Evolutionary conservation across 257 asterid genomes (phyloP).

Genomic region (Solanum peruvianum): DNA sequence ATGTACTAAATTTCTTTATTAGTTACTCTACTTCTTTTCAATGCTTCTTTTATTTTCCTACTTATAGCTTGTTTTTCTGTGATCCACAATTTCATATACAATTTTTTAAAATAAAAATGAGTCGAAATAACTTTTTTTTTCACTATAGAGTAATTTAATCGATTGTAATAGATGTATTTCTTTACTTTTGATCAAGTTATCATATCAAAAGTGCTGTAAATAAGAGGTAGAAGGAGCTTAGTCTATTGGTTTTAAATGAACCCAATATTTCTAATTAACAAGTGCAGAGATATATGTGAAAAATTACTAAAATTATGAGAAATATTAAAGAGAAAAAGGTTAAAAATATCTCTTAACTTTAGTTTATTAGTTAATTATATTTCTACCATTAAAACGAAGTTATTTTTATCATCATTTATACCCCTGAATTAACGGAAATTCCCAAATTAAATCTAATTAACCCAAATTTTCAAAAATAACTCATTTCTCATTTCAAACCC

Average conservation of each 20-base stretch:
- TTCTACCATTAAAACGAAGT: no score
- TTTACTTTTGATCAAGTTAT: no score
- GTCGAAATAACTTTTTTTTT: neutral
- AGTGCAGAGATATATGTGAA: neutral
- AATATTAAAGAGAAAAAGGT: neutral
- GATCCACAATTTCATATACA: neutral
- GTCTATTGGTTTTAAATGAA: neutral
- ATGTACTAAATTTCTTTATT: neutral
- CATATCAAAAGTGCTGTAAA: no score
- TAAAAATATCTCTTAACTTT: fast-evolving
- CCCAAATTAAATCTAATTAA: no score
- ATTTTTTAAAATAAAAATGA: neutral
- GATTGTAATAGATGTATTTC: neutral
- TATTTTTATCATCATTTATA: no score
- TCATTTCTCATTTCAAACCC: no score
- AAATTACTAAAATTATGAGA: neutral
- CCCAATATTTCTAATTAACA: neutral
- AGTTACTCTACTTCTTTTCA: neutral
- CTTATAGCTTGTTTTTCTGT: neutral
- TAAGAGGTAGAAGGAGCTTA: neutral
- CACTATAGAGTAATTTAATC: neutral
- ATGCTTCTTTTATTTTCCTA: neutral
- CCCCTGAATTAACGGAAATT: no score
- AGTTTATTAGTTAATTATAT: no score
- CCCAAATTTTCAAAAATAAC: no score